Percentiles rank a stretch among this genome's conserved stretches.
Conservation (phyloP, 148 eudicot species). For the Simmondsia chinensis region DNA sequence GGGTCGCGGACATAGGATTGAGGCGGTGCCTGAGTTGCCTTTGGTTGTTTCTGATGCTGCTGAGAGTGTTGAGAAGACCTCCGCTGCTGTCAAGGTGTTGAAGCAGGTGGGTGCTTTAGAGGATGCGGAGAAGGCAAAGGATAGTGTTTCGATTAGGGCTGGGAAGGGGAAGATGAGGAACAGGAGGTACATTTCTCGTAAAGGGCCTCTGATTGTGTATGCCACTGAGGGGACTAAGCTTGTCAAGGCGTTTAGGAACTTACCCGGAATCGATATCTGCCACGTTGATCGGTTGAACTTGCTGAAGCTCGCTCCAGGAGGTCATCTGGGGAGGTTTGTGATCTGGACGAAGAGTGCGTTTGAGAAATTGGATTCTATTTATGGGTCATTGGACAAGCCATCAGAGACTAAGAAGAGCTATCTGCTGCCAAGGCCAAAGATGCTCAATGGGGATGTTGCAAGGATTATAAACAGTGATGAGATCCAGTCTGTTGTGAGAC, state of each 20-base stretch:
- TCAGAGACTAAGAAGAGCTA: slow-evolving; percentile 74
- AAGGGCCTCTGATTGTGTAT: slow-evolving; percentile 72
- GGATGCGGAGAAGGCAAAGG: slow-evolving; percentile 78
- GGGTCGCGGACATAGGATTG: slow-evolving; percentile 56
- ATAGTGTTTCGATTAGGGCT: slow-evolving; percentile 47
- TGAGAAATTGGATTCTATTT: slow-evolving; percentile 69
- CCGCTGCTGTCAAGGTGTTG: slow-evolving; percentile 39
- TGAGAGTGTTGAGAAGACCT: slow-evolving; percentile 61
- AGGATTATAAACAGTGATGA: slow-evolving; percentile 85
- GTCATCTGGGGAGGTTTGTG: slow-evolving; percentile 75
- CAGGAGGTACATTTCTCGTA: slow-evolving; percentile 53
- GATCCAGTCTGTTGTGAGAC: slow-evolving; percentile 75
- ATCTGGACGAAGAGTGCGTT: slow-evolving; percentile 82
- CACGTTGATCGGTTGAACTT: slow-evolving; percentile 66
- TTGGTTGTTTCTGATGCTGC: slow-evolving; percentile 43
- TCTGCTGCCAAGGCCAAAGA: slow-evolving; percentile 64
- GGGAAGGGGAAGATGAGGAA: slow-evolving; percentile 89
- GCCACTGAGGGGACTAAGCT: slow-evolving; percentile 70
- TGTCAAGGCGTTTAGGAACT: slow-evolving; percentile 66
- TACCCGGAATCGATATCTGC: slow-evolving; percentile 64
- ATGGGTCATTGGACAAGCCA: slow-evolving; percentile 63
- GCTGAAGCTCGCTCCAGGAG: slow-evolving; percentile 85
- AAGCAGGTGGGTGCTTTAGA: slow-evolving; percentile 53
- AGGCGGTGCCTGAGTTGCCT: slow-evolving; percentile 55
- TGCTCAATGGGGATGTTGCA: slow-evolving; percentile 74